phyloP scores from a whole-genome alignment of 441 rosid species.

The Adansonia rubrostipa region DNA sequence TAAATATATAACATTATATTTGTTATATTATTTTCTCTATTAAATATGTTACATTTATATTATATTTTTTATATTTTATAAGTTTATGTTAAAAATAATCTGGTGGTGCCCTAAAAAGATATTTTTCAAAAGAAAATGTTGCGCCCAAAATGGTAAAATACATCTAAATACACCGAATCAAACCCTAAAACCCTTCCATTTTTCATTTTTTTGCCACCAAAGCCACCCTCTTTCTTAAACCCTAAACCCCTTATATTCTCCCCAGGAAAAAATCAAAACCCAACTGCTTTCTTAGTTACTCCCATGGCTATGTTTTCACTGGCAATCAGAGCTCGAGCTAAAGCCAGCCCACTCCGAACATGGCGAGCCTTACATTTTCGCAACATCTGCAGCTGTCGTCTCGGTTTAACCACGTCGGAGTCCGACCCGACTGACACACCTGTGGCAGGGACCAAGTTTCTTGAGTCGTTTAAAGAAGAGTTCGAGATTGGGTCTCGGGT shows the following conservation, averaged over 20 bases:
- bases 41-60: too few relatives aligned
- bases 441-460: slow-evolving; percentile 63
- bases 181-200: slow-evolving; percentile 12
- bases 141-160: slow-evolving; percentile 13
- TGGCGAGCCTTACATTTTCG: slow-evolving; percentile 67
- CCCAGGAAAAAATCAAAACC: neutral
- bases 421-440: slow-evolving; percentile 38
- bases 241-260: slow-evolving; percentile 43
- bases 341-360: slow-evolving; percentile 49
- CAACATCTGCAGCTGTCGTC: slow-evolving; percentile 63
- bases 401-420: slow-evolving; percentile 60
- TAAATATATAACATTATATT: too few relatives aligned
- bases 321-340: slow-evolving; percentile 53
- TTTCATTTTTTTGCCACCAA: neutral
- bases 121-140: neutral
- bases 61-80: too few relatives aligned
- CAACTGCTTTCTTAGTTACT: slow-evolving; percentile 1
- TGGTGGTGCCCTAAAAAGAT: too few relatives aligned
- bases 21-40: too few relatives aligned
- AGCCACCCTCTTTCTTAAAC: slow-evolving; percentile 7
- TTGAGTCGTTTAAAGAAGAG: slow-evolving; percentile 82
- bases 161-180: neutral
- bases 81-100: too few relatives aligned
- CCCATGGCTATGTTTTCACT: slow-evolving; percentile 52
- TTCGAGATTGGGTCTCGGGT: slow-evolving; percentile 84